Percentiles rank a stretch among this genome's conserved stretches.
These are phyloP conservation scores for Phytophthora pini DNA, from an alignment of 352 stramenopile species.

Conservation along the genomic window DNA sequence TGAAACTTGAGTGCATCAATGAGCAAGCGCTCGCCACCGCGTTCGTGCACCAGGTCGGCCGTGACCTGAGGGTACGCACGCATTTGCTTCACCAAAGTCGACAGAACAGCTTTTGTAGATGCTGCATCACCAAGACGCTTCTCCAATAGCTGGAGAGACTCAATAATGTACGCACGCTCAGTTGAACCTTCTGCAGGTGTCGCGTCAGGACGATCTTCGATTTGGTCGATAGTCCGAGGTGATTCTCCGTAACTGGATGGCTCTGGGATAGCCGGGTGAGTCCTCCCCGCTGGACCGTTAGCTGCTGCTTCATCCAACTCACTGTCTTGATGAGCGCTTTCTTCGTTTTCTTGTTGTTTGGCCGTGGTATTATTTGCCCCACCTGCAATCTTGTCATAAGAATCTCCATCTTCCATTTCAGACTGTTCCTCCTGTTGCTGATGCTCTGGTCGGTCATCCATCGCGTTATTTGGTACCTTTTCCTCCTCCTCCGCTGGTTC, in stretches of 20 bases:
- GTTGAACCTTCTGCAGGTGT: constrained; percentile 21
- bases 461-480: not conserved
- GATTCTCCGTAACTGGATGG: constrained; percentile 2
- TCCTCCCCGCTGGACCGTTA: not conserved
- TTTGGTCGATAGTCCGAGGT: not conserved
- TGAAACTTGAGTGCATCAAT: constrained; percentile 67
- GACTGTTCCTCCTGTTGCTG: constrained; percentile 12
- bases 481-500: constrained; percentile 26
- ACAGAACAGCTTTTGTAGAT: constrained; percentile 66
- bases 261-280: not conserved
- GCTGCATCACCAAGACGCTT: constrained; percentile 47
- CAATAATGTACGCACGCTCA: constrained; percentile 48
- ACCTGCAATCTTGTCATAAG: constrained; percentile 4
- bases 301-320: not conserved
- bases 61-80: constrained; percentile 73
- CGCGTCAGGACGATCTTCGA: constrained; percentile 10
- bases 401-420: constrained; percentile 20
- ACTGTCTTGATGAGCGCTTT: constrained; percentile 2
- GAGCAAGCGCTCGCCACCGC: constrained; percentile 54
- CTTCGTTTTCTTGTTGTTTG: constrained; percentile 6
- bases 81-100: constrained; percentile 81
- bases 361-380: not conserved
- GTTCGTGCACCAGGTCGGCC: constrained; percentile 59
- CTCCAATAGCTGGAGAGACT: constrained; percentile 59
- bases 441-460: constrained; percentile 7